A percentile compares a stretch with the other conserved stretches of the same genome.
Evolutionary conservation across 75 land plant species (phyloP).

Genomic region (Larix kaempferi): DNA sequence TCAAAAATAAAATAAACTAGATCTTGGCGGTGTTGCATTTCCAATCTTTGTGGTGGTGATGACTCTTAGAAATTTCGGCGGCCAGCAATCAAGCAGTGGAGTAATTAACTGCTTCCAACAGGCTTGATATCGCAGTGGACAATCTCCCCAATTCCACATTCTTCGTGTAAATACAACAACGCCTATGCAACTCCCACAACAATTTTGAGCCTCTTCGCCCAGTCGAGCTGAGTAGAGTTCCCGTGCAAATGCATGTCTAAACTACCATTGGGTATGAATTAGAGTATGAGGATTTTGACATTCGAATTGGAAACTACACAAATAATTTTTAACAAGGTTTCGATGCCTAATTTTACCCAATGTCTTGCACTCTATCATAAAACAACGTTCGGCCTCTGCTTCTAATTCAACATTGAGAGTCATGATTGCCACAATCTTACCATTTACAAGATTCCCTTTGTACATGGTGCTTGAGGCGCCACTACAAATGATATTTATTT

Average conservation of each 20-base stretch:
- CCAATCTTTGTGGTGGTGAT: too few species aligned
- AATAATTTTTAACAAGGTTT: constrained; percentile 11
- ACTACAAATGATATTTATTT: constrained; percentile 23
- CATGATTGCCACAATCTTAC: constrained; percentile 29
- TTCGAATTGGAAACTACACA: constrained; percentile 1
- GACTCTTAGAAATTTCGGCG: too few species aligned
- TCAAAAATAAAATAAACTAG: too few species aligned
- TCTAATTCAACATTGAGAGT: not conserved
- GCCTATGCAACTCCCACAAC: not conserved
- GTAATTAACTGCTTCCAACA: constrained; percentile 1
- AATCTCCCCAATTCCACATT: not conserved
- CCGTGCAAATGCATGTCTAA: constrained; percentile 23
- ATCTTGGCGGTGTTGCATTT: too few species aligned
- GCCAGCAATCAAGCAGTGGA: not conserved
- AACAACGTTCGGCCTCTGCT: not conserved
- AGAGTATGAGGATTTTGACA: constrained; percentile 20
- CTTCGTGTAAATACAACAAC: not conserved
- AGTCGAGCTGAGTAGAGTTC: not conserved
- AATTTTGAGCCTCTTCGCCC: constrained; percentile 18
- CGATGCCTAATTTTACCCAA: constrained; percentile 19
- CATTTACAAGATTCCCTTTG: constrained; percentile 15
- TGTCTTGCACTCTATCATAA: constrained; percentile 10
- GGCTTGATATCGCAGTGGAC: constrained; percentile 9
- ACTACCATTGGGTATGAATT: constrained; percentile 26
- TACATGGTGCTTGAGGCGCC: constrained; percentile 32